phyloP scores from a whole-genome alignment of 192 early-diverging fungal species.

The Umbelopsis sp. region DNA sequence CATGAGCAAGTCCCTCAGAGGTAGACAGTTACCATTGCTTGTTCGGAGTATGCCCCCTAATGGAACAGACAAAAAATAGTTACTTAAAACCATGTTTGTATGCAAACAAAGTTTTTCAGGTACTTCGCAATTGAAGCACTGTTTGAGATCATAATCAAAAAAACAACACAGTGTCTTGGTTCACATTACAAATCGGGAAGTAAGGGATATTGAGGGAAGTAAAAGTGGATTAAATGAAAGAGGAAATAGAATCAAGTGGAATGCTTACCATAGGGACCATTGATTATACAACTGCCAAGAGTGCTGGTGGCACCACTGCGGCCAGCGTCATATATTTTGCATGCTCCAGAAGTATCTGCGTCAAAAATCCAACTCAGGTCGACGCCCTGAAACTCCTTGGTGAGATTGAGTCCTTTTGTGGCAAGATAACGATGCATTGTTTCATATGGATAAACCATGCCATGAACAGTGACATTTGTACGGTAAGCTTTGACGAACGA shows the following conservation, averaged over 20 bases:
- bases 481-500: neutral
- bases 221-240: neutral
- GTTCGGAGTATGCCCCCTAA: slow-evolving; percentile 10
- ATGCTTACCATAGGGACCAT: slow-evolving; percentile 33
- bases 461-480: slow-evolving; percentile 30
- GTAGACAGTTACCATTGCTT: slow-evolving; percentile 14
- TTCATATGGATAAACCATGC: slow-evolving; percentile 30
- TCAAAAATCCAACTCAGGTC: slow-evolving; percentile 36
- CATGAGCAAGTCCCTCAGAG: neutral
- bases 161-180: neutral
- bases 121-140: no score
- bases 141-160: no score
- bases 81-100: no score
- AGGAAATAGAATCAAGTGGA: neutral
- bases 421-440: slow-evolving; percentile 24
- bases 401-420: slow-evolving; percentile 26
- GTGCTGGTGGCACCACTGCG: slow-evolving; percentile 16
- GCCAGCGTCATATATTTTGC: slow-evolving; percentile 24
- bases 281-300: slow-evolving; percentile 23
- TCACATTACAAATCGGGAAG: neutral
- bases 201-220: neutral
- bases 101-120: no score
- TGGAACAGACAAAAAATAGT: neutral
- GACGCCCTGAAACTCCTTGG: slow-evolving; percentile 31
- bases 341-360: slow-evolving; percentile 25